Evolutionary conservation across 352 stramenopile genomes (phyloP), one percentile per base, ranked within the genome.

Genomic region (Pythium sukuiense): DNA sequence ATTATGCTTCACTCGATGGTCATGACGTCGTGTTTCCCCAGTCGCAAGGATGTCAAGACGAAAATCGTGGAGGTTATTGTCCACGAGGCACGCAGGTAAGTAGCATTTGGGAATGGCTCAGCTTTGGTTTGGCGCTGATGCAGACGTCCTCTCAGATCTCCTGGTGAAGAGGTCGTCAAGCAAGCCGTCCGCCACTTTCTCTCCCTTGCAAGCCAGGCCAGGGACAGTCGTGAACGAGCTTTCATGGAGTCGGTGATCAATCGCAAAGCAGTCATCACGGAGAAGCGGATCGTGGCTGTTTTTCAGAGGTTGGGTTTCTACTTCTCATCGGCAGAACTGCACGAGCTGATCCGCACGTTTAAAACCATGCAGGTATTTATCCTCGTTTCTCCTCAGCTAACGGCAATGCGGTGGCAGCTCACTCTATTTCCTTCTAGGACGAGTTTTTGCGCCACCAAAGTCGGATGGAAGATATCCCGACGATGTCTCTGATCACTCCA

Each of bases 171-270:
- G 20, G 75, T 87, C 8, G 56, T 83, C 12, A 73, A 77, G 8
- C 83, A 91, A 69, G 80, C 80, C 4, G 81, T 87, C 41, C 80
- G 80, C 12, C 65, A 87, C 29, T 82, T 89, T 43, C 55, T 91
- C 0, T 80, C 83, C 1, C 50, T 88, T 11, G 83, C 83, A 13
- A 58, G 72, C 7, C 69, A 77, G 32, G 72, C 68, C 27, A 63
- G 74, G 5, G 67, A 79, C n/a, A 86, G 76, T n/a, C 72, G 69
- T 16, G 83, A 89, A 61, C 64, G 80, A 11, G 63, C 55, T 6
- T 86, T 91, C 39, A 74, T 91, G 37, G 83, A 88, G 39, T 76
- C 80, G 6, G 77, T 89, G 33, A 85, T 88, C 27, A 89, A 85
- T 35, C 72, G 83, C 8, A 84, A 83, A 45, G 39, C 79, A 20